Base-by-base conservation (phyloP, 805 yeast species). In the Cyberlindnera mrakii region DNA sequence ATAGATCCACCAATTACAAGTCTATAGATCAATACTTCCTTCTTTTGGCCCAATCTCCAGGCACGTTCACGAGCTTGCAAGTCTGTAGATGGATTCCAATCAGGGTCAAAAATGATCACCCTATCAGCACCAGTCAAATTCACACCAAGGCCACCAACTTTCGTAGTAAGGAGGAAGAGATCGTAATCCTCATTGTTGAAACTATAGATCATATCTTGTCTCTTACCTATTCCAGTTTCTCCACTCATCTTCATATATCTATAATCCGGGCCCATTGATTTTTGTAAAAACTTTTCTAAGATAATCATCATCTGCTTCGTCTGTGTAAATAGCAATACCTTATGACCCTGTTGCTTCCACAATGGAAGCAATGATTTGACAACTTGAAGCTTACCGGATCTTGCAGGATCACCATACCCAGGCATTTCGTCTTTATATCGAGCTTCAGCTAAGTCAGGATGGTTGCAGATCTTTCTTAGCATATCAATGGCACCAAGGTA, bases 81-180 rank as follows among this genome's bases (percentile, higher is more conserved):
- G 66, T 91, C 99, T 0, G 98, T 93, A 1, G 96, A 88, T 1
- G 99, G 99, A 57, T 91, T 91, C 99, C 99, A 91, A 63, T 93
- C 98, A 0, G 99, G 99, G 57, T 91, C 99, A 59, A 76, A 91
- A 14, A 91, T 91, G 18, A 91, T 87, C 11, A 91, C 96, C 36
- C 98, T 67, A 51, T 89, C 89, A 0, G 99, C 98, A 3, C 98
- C 98, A 0, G 96, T 91, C 37, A 91, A 62, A 60, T 91, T 91
- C 2, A 91, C 86, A 17, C 99, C 99, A 33, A 93, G 67, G 0
- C 99, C 99, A 17, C 99, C 99, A 6, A 93, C 99, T 55, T 91
- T 78, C 0, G 99, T 93, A 0, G 99, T 93, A 32, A 93, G 66
- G 18, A 93, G 63, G 59, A 93, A 93, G 2, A 93, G 76, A 44